A percentile compares a stretch with the other conserved stretches of the same genome.
Conservation (phyloP, 1,139 yeast species). For the Saccharomycopsis phalli region DNA sequence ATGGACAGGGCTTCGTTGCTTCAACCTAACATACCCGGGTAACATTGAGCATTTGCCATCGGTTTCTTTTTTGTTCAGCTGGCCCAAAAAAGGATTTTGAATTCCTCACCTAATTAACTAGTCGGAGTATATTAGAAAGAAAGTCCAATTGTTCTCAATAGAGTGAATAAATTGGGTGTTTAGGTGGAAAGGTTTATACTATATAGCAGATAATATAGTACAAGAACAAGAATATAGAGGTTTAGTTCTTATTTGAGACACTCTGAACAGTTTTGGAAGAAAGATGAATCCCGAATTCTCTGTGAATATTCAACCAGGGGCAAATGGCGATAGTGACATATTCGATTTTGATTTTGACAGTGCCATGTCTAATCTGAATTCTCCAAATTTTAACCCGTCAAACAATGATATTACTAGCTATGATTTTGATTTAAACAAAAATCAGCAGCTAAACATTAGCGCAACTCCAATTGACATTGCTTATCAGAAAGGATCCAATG, state of each 20-base stretch:
- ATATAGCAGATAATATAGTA: neutral
- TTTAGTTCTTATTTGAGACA: too few species aligned
- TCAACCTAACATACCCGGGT: neutral
- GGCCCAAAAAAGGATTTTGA: neutral
- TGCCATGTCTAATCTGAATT: constrained; percentile 15
- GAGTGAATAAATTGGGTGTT: neutral
- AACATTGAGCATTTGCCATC: neutral
- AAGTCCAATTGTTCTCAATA: neutral
- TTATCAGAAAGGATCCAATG: constrained; percentile 22
- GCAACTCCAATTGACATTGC: constrained; percentile 25
- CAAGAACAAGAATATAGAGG: neutral
- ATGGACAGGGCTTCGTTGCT: too few species aligned
- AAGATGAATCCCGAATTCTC: constrained; percentile 15
- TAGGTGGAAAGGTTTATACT: neutral
- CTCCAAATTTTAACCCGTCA: constrained; percentile 9
- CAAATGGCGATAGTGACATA: constrained; percentile 17
- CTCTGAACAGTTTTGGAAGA: too few species aligned
- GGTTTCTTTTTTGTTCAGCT: neutral
- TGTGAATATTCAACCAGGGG: constrained; percentile 15
- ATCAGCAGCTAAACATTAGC: constrained; percentile 19
- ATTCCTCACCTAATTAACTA: neutral
- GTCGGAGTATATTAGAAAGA: too few species aligned
- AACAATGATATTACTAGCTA: neutral
- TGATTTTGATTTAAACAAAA: constrained; percentile 10
- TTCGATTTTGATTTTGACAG: constrained; percentile 21